Evolutionary conservation across 306 rosid genomes (phyloP).

Genomic region (Adenanthera pavonina): DNA sequence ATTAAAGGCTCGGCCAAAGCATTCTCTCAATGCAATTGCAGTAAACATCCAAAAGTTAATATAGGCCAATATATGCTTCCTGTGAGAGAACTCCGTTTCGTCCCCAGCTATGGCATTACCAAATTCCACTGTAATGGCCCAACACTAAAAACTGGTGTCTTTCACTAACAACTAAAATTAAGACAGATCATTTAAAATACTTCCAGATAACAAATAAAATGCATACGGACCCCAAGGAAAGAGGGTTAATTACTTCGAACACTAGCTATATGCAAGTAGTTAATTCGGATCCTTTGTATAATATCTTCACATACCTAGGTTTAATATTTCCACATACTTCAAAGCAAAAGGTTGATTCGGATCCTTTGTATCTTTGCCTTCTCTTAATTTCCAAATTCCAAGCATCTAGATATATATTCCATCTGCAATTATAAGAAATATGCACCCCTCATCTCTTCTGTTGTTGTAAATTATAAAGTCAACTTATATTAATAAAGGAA

Average conservation of each 20-base stretch:
- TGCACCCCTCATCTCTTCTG: neutral
- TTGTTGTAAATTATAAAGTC: neutral
- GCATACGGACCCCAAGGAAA: neutral
- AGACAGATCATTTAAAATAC: neutral
- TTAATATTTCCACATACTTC: neutral
- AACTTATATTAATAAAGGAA: neutral
- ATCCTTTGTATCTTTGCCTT: neutral
- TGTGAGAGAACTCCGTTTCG: neutral
- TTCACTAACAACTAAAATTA: neutral
- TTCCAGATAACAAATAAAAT: neutral
- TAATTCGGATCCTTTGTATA: no score
- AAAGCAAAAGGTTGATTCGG: neutral
- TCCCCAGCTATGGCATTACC: neutral
- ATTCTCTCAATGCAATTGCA: neutral
- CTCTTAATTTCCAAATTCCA: conserved; percentile 5
- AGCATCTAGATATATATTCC: neutral
- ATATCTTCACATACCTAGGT: neutral
- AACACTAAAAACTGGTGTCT: neutral
- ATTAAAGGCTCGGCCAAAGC: neutral
- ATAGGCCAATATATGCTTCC: no score
- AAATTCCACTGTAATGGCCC: conserved; percentile 1
- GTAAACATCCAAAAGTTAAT: neutral
- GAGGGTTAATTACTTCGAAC: neutral
- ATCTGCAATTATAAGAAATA: neutral
- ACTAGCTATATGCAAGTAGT: neutral